Evolutionary conservation across 768 basidiomycete genomes (phyloP).

Genomic region (Mycena crocata): DNA sequence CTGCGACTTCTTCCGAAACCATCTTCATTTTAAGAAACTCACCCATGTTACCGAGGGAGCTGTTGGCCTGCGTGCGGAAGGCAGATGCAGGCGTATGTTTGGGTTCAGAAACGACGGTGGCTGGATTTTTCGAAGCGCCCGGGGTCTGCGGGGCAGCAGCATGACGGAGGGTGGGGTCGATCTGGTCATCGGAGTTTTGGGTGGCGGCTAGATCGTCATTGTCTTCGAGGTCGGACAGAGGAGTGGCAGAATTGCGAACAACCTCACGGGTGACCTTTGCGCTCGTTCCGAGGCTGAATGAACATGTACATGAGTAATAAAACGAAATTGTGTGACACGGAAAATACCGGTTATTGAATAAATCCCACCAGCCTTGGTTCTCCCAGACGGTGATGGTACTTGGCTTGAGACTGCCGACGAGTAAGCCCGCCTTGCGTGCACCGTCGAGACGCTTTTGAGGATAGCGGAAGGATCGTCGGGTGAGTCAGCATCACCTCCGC

Average conservation of each 20-base stretch:
- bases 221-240: constrained; percentile 9
- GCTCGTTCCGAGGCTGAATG: neutral
- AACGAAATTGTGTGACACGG: no score
- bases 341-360: constrained; percentile 13
- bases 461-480: constrained; percentile 12
- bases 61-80: constrained; percentile 5
- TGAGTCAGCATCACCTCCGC: constrained; percentile 17
- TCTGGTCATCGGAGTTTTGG: neutral
- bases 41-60: constrained; percentile 6
- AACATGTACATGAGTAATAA: neutral
- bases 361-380: constrained; percentile 2
- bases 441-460: neutral
- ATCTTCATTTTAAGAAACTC: constrained; percentile 14
- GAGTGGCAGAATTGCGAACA: constrained; percentile 5
- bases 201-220: neutral
- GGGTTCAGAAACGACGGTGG: constrained; percentile 9
- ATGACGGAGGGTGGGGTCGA: neutral
- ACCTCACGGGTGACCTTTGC: constrained; percentile 11
- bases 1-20: neutral
- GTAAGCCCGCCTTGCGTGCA: neutral
- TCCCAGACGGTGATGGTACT: neutral
- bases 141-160: neutral
- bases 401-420: neutral
- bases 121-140: neutral
- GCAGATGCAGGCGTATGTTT: neutral